Base-by-base conservation (phyloP, 2,329 filamentous ascomycete genomes). In the Colletotrichum caudatum region DNA sequence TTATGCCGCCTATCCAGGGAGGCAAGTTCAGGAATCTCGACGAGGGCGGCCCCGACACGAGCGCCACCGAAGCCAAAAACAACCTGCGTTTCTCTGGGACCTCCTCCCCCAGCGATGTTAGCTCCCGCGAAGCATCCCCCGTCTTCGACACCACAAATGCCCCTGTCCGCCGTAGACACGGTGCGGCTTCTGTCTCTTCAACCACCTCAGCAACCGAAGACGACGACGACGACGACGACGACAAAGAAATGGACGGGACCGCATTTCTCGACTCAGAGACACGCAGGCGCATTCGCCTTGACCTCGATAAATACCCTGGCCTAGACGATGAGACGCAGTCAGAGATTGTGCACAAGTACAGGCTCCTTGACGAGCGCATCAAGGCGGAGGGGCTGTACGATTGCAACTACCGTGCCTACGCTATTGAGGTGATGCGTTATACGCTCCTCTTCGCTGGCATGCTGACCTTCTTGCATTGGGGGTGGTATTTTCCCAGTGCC, bases 1-100 rank as follows among this genome's bases (percentile, higher is more conserved):
- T 98, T 78, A 78, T 93, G 8, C 95, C 96, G 5, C 95, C 96
- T 0, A 95, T 98, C 64, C 95, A 98, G 81, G 95, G 94, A 69
- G 95, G 95, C 53, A 86, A 87, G 70, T 97, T 95, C 81, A 88
- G 91, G 74, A 81, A 83, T 1, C 20, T 61, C 20, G 51, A 64
- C 20, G 51, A 66, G 23, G 33, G 29, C 76, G 79, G 20, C 74
- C 74, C 58, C 20, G 78, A 82, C 35, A 79, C 81, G 9, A 80
- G 83, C 56, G 79, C 82, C 44, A 81, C 81, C 56, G 74, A 77
- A 14, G 62, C 73, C 56, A 66, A 73, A 23, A 69, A 75, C 11
- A 35, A 67, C 18, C 51, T 73, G 18, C 70, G 75, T 5, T 50
- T 58, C 33, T 72, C 70, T 39, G 69, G 75, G n/a, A 73, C 76